These are phyloP conservation scores for Pseudopithomyces maydicus DNA, from an alignment of 2,329 filamentous ascomycete genomes.

Conservation along the genomic window DNA sequence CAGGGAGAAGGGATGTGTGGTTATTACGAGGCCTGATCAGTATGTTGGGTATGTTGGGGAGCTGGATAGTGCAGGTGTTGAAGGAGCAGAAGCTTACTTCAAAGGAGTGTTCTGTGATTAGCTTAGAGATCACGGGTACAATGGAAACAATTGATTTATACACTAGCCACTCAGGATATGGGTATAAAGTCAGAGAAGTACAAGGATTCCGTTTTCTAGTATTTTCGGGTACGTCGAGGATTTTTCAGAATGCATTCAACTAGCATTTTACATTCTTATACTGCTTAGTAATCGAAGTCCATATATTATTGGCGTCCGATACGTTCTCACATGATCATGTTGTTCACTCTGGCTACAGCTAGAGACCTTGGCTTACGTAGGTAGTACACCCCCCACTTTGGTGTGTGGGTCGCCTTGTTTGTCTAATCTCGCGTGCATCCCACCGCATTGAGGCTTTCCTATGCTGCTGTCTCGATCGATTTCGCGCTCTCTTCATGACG, in stretches of 20 bases:
- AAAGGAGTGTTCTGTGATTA: slow-evolving; percentile 30
- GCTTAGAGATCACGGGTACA: too few species aligned
- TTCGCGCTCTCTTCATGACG: background rate
- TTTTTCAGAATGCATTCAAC: too few species aligned
- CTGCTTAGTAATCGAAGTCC: background rate
- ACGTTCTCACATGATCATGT: background rate
- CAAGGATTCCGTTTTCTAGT: too few species aligned
- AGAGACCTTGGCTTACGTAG: background rate
- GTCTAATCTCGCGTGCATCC: background rate
- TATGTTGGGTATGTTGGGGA: slow-evolving; percentile 60
- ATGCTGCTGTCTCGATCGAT: background rate
- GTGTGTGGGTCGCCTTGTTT: background rate
- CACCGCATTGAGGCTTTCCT: background rate
- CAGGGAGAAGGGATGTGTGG: slow-evolving; percentile 59
- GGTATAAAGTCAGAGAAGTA: background rate
- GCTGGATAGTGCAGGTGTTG: slow-evolving; percentile 35
- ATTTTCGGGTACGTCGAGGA: too few species aligned
- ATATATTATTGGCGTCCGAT: background rate
- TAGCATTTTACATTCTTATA: background rate
- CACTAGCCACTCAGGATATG: too few species aligned
- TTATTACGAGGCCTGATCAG: slow-evolving; percentile 70
- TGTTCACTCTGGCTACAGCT: background rate
- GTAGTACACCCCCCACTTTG: background rate
- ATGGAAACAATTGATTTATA: too few species aligned
- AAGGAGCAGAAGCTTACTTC: slow-evolving; percentile 39